Conservation (phyloP, 1,139 yeast genomes). For the Lodderomyces elongisporus region DNA sequence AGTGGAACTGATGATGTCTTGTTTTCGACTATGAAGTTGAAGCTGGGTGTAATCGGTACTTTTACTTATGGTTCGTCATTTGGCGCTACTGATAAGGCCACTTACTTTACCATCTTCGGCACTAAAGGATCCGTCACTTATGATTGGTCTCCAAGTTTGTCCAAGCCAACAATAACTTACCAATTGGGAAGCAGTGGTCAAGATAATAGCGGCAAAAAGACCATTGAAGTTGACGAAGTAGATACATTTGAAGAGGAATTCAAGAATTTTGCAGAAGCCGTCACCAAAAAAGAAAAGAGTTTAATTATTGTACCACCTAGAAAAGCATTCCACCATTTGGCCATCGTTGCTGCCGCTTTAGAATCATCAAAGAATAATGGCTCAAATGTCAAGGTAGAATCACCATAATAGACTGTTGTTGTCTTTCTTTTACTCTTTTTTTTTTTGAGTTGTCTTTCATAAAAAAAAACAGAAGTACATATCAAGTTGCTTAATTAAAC, state of each 20-base stretch:
- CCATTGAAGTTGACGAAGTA: constrained; percentile 57
- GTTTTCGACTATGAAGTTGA: constrained; percentile 61
- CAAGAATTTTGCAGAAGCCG: constrained; percentile 67
- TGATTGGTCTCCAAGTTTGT: constrained; percentile 53
- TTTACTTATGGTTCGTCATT: constrained; percentile 89
- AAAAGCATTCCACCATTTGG: constrained; percentile 85
- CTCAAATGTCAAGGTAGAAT: constrained; percentile 46
- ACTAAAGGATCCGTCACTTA: constrained; percentile 66
- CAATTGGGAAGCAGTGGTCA: constrained; percentile 45
- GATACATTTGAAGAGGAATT: constrained; percentile 56
- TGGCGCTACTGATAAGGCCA: constrained; percentile 72
- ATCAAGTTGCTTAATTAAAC: too few species aligned
- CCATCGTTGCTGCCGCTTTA: constrained; percentile 78
- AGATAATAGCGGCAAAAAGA: constrained; percentile 38
- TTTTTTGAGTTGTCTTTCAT: background rate
- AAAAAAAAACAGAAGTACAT: too few species aligned
- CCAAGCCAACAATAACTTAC: constrained; percentile 41
- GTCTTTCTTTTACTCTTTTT: background rate
- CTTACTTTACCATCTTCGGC: constrained; percentile 68
- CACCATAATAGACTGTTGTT: constrained; percentile 10
- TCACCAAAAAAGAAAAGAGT: constrained; percentile 56
- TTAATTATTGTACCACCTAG: constrained; percentile 59
- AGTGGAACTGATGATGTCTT: constrained; percentile 80
- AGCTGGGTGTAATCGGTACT: constrained; percentile 71
- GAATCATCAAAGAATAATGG: constrained; percentile 65